Evolutionary conservation across 306 rosid species (phyloP).

Genomic region (Cyclanthera cordifolia): DNA sequence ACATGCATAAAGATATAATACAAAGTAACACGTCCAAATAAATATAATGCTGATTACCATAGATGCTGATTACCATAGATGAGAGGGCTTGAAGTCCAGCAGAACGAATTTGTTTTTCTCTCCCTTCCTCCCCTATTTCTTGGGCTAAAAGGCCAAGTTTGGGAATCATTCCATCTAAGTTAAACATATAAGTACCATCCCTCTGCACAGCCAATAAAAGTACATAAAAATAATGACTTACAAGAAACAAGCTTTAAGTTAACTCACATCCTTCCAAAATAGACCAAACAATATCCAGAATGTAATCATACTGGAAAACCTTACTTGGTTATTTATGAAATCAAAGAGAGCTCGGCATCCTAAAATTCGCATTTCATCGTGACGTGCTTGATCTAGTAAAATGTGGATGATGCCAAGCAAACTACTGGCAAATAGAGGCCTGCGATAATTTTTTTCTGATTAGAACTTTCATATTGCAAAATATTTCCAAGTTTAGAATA

Average conservation of each 20-base stretch:
- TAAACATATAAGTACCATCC: slow-evolving; percentile 71
- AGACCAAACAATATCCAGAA: neutral
- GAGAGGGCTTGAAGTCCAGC: slow-evolving; percentile 76
- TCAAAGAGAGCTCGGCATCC: slow-evolving; percentile 77
- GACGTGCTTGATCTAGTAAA: slow-evolving; percentile 75
- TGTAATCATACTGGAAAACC: slow-evolving; percentile 11
- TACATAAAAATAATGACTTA: slow-evolving; percentile 7
- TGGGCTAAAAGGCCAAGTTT: slow-evolving; percentile 75
- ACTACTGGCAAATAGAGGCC: slow-evolving; percentile 89
- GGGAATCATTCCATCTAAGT: slow-evolving; percentile 64
- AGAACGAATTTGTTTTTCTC: slow-evolving; percentile 34
- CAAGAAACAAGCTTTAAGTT: neutral
- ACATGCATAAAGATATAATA: slow-evolving; percentile 6
- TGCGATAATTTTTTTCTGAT: slow-evolving; percentile 7
- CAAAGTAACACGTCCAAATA: slow-evolving; percentile 5
- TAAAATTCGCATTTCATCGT: slow-evolving; percentile 71
- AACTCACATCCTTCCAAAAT: slow-evolving; percentile 2
- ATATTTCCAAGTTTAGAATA: neutral
- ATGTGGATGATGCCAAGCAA: slow-evolving; percentile 67
- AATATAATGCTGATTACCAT: slow-evolving; percentile 40
- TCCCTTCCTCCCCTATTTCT: slow-evolving; percentile 67
- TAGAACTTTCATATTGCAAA: neutral
- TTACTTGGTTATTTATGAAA: slow-evolving; percentile 81
- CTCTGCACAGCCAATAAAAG: slow-evolving; percentile 31
- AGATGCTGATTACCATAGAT: slow-evolving; percentile 57